Percentiles rank a stretch among this genome's conserved stretches.
These are phyloP conservation scores for Chaetomiaceae sp. DNA, from an alignment of 2,329 filamentous ascomycete genomes.

Conservation along the genomic window DNA sequence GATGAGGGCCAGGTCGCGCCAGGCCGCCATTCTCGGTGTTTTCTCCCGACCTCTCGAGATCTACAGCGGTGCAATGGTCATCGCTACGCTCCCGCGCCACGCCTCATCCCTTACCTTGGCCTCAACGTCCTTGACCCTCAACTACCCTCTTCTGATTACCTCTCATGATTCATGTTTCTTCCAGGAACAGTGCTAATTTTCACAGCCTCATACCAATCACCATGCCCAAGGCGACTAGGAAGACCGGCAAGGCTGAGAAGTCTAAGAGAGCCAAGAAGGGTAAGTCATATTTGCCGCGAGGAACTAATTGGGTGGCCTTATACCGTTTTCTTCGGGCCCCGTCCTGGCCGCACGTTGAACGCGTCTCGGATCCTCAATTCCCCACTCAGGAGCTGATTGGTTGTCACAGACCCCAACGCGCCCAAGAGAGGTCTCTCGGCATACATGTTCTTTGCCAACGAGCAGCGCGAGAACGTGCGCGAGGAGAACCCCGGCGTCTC, in stretches of 20 bases:
- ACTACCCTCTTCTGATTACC: neutral
- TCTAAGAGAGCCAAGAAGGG: constrained; percentile 58
- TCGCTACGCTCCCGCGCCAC: neutral
- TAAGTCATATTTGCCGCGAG: constrained; percentile 30
- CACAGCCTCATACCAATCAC: constrained; percentile 35
- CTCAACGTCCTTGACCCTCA: too few species aligned
- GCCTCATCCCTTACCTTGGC: neutral
- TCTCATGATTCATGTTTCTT: neutral
- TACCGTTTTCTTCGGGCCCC: too few species aligned
- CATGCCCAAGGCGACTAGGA: constrained; percentile 58
- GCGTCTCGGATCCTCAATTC: neutral
- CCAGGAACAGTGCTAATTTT: constrained; percentile 27
- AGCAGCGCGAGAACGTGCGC: constrained; percentile 96
- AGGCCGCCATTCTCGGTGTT: neutral
- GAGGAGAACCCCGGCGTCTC: constrained; percentile 97
- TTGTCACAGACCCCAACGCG: constrained; percentile 76
- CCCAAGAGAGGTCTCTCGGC: constrained; percentile 99
- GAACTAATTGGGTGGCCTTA: too few species aligned
- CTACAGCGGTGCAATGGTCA: neutral
- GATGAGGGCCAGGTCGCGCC: neutral
- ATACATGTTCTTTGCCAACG: constrained; percentile 99
- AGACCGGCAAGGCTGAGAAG: constrained; percentile 51
- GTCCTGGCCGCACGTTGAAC: too few species aligned
- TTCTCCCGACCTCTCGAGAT: neutral
- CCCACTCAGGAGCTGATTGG: constrained; percentile 3